A percentile compares a stretch with the other conserved stretches of the same genome.
Conservation (phyloP, 495 filamentous ascomycete genomes). For the Tuber calosporum region DNA sequence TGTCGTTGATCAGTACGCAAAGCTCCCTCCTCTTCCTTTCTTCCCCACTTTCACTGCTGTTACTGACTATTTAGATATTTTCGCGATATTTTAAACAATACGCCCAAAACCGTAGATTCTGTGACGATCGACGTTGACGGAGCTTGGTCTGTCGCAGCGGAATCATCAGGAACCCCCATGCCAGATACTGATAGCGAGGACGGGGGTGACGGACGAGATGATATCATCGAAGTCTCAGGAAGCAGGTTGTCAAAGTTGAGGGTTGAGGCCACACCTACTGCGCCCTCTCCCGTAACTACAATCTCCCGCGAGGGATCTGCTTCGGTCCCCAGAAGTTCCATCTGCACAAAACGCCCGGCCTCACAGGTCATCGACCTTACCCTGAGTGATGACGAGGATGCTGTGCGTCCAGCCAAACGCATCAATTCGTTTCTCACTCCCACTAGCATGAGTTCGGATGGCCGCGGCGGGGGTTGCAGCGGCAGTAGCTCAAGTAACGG, state of each 20-base stretch:
- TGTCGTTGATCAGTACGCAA: slow-evolving; percentile 74
- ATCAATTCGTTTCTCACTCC: slow-evolving; percentile 41
- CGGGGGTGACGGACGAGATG: slow-evolving; percentile 63
- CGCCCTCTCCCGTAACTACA: slow-evolving; percentile 43
- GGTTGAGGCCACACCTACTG: slow-evolving; percentile 22
- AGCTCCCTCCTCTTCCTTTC: not conserved
- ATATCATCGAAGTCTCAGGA: slow-evolving; percentile 51
- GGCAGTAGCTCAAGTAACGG: slow-evolving; percentile 14
- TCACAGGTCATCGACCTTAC: slow-evolving; percentile 73
- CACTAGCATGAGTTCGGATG: slow-evolving; percentile 34
- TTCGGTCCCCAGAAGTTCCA: slow-evolving; percentile 12
- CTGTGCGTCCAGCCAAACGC: slow-evolving; percentile 54
- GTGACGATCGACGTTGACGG: slow-evolving; percentile 87
- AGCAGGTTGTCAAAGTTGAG: slow-evolving; percentile 42
- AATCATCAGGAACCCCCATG: slow-evolving; percentile 38
- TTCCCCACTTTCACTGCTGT: slow-evolving; percentile 7
- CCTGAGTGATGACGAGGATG: slow-evolving; percentile 63
- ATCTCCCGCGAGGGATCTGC: slow-evolving; percentile 48
- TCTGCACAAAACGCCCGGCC: slow-evolving; percentile 56
- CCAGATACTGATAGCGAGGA: slow-evolving; percentile 47
- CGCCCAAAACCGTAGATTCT: slow-evolving; percentile 62
- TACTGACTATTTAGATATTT: slow-evolving; percentile 62
- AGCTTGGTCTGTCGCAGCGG: slow-evolving; percentile 57
- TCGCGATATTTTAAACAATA: slow-evolving; percentile 69
- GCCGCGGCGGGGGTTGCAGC: slow-evolving; percentile 18